Evolutionary conservation across 306 rosid species (phyloP), one percentile per base, ranked within the genome.

Genomic region (Rosa persica): DNA sequence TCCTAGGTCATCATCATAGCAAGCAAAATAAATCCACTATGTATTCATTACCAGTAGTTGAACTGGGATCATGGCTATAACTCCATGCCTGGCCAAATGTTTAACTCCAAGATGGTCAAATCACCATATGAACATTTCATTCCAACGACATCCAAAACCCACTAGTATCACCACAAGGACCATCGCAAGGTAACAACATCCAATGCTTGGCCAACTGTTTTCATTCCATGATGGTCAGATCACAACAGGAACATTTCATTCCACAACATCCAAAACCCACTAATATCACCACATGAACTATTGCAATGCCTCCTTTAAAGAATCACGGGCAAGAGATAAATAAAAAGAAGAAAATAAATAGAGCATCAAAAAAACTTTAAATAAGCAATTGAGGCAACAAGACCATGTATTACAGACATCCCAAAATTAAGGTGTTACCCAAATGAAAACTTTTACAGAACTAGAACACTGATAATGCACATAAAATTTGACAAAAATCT

Each of bases 361-460:
- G 12, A 23, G n/a, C 57, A 70, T 17, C 2, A n/a, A 67, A 67
- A 51, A n/a, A n/a, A 12, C 34, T 42, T n/a, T 4, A 1, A 62
- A 62, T 36, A 42, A 12, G 55, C 19, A 22, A 68, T 42, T 46
- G 74, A 23, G 20, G 49, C 61, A 48, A 48, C 62, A 74, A 44
- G 79, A 12, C 60, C 57, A 62, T 3, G 79, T 47, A 43, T 61
- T 74, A 40, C 71, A 27, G 57, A 75, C 72, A 62, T 30, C 71
- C 34, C 55, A 75, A 62, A 62, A 75, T 44, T 75, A 75, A 20
- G 71, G 67, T 27, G 60, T 52, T 9, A 3, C 60, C 60, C 46
- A 75, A 34, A 19, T 23, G 25, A 42, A 42, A 22, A 1, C 4
- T 23, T 42, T 23, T 60, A 43, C 69, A 74, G 17, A 51, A 58